Evolutionary conservation across 2,329 filamentous ascomycete genomes (phyloP), one percentile per base, ranked within the genome.

Genomic region (Colletotrichum gloeosporioides): DNA sequence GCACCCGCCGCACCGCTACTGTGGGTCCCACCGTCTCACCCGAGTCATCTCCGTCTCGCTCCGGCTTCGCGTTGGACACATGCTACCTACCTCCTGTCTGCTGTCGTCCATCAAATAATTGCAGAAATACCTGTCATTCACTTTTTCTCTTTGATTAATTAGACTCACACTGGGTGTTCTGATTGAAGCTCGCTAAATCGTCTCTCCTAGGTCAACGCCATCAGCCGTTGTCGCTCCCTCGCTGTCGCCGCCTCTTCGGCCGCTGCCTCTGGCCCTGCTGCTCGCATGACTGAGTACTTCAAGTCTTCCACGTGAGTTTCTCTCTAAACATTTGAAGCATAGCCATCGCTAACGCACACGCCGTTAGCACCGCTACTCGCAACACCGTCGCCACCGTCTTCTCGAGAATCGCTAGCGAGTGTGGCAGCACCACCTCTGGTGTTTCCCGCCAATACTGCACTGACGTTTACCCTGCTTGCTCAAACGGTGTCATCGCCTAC

Each of bases 271-370:
- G 90, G 89, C 36, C 79, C 85, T 1, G 86, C 87, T 6, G 83
- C 85, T 78, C 91, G 88, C 79, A 83, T 93, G 79, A 83, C 82
- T 34, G 90, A 92, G 80, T 94, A 92, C 87, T 94, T 94, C 88
- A 93, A 92, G 84, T 89, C 89, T 1, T 89, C 89, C 31, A 83
- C 79, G 59, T 62, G 12, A 62, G 59, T 62, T 10, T 3, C 4
- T 0, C 5, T 32, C 57, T 8, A 7, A 10, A 31, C 0, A n/a
- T 34, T 6, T 2, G 22, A 59, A 59, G 55, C n/a, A n/a, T n/a
- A n/a, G n/a, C n/a, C 55, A 2, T 59, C 0, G 27, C 29, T 62
- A 34, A 62, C 25, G 9, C 53, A 27, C 8, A 15, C 16, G 2
- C 15, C 18, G 16, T 31, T 29, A 62, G 59, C 15, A 77, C 83